Evolutionary conservation across 257 asterid genomes (phyloP).

Genomic region (Nicotiana benthamiana): DNA sequence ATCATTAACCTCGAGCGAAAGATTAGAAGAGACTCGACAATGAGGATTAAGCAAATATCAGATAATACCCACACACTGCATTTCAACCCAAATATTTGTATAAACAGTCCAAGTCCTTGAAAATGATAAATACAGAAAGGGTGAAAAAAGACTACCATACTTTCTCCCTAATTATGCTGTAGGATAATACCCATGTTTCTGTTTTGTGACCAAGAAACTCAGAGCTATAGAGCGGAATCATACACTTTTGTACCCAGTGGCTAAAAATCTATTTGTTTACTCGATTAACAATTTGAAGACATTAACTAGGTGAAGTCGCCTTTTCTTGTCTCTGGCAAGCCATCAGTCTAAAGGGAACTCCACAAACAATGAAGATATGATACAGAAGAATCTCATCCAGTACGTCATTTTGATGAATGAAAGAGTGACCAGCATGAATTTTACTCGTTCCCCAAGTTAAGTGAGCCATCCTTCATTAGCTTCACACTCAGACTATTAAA

Average conservation of each 20-base stretch:
- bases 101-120: background rate
- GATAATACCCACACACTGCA: background rate
- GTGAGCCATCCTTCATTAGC: constrained; percentile 81
- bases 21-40: background rate
- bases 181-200: background rate
- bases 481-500: constrained; percentile 70
- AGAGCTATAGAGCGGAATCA: background rate
- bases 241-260: background rate
- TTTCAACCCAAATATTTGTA: background rate
- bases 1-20: too few species aligned
- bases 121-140: background rate
- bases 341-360: constrained; percentile 27
- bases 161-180: background rate
- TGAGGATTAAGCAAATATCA: background rate
- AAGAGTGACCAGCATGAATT: constrained; percentile 11
- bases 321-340: constrained; percentile 23
- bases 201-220: background rate
- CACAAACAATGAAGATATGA: constrained; percentile 26
- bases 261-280: background rate
- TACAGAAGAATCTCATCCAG: constrained; percentile 14
- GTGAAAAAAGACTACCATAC: background rate
- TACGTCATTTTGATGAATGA: constrained; percentile 15
- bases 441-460: constrained; percentile 66
- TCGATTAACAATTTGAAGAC: background rate
- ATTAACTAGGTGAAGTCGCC: background rate